Base-by-base conservation (phyloP, 2,329 filamentous ascomycete species). In the Epichloe sylvatica region DNA sequence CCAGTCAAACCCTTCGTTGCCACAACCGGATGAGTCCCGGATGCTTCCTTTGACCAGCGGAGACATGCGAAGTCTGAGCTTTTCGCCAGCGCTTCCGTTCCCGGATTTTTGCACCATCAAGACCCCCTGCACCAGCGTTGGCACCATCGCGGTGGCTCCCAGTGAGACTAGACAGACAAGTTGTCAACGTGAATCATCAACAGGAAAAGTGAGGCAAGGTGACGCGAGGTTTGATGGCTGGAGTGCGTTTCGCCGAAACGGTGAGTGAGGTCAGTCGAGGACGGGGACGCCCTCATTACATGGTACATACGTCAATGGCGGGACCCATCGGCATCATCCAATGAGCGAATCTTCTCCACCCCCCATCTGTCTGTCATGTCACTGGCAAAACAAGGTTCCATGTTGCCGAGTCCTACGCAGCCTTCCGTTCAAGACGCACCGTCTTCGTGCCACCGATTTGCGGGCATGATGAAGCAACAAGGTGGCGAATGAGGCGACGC, bases 231-330 rank as follows among this genome's bases (percentile, higher is more conserved):
- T 2, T 19, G 17, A 40, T 11, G 9, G 25, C 25, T 34, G 36
- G 38, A 47, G 15, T 13, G 21, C 45, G 44, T 37, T 37, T 37
- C 36, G 17, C 33, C 49, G n/a, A 49, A 46, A 49, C 47, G 45
- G 47, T 40, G 43, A 30, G 35, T 49, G 42, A 49, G 45, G 45
- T 48, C 45, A 50, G 38, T 23, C 45, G 41, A 21, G 30, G 30
- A 41, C 25, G 8, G 25, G 8, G 25, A 30, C 25, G 25, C 25
- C 8, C 25, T 30, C 8, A 30, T 30, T 9, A 7, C 23, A 25
- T 2, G 5, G 23, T 25, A 8, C 23, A 25, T 25, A 25, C 25
- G 25, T 45, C 46, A 25, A 36, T 34, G 37, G 39, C 12, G 23
- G 23, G 45, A 35, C 45, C 36, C 19, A 34, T 34, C 34, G 41